Evolutionary conservation across 495 filamentous ascomycete genomes (phyloP).

Genomic region (Tuber umbilicatum): DNA sequence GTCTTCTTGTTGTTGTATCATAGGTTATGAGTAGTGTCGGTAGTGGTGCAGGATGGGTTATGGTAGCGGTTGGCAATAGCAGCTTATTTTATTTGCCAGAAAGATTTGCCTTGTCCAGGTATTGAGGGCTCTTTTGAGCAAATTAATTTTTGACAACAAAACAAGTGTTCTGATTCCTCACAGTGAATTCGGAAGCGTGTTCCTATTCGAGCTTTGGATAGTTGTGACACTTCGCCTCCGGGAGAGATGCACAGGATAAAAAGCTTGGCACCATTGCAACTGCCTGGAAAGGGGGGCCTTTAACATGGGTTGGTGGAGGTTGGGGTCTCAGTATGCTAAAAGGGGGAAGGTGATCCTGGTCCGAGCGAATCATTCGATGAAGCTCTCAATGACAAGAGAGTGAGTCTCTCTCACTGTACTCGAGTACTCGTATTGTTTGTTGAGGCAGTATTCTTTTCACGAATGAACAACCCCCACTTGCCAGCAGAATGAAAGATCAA

Average conservation of each 20-base stretch:
- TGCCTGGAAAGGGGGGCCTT: not conserved
- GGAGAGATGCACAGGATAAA: not conserved
- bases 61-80: not conserved
- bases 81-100: not conserved
- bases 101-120: not conserved
- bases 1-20: not conserved
- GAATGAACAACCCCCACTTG: not conserved
- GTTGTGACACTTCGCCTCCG: constrained; percentile 1
- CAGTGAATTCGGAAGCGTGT: not conserved
- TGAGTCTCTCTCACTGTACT: not conserved
- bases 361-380: not conserved
- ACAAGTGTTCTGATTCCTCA: not conserved
- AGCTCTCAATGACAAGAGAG: not conserved
- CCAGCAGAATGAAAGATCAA: not conserved
- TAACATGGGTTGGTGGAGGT: constrained; percentile 17
- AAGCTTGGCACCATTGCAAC: not conserved
- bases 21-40: not conserved
- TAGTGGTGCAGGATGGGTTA: not conserved
- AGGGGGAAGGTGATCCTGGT: constrained; percentile 32
- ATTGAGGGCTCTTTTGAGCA: not conserved
- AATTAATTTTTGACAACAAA: not conserved
- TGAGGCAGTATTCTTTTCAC: too few species aligned
- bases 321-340: constrained; percentile 33
- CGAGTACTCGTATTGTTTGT: too few species aligned
- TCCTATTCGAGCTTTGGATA: not conserved